Base-by-base conservation (phyloP, 805 yeast genomes). In the Candida sakaeoensis region DNA sequence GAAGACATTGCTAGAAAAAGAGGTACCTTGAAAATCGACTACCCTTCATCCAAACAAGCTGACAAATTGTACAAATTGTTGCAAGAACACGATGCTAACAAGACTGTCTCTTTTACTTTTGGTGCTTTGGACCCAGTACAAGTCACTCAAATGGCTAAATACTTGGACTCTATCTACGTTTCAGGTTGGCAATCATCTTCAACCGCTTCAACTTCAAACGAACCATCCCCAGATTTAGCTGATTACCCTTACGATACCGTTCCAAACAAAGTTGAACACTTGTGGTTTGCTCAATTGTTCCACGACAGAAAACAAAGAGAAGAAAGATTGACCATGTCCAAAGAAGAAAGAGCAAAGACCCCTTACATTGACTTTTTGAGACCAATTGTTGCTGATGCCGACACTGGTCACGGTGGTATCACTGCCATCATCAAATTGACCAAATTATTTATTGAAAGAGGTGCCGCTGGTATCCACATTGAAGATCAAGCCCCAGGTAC, bases 401-500 rank as follows among this genome's bases (percentile, higher is more conserved):
- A 91, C 68, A 93, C 98, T 43, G 99, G 99, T 53, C 98, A 91
- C 64, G 99, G 99, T 68, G 98, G 99, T 61, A 76, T 89, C 54
- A 90, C 98, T 44, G 98, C 98, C 42, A 88, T 88, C 52, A 84
- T 89, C 70, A 91, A 91, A 70, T 79, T 91, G 63, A 89, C 96
- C 56, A 91, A 91, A 73, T 75, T 91, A 80, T 91, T 91, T 61
- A 86, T 91, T 54, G 98, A 91, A 72, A 81, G 95, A 57, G 98
- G 98, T 65, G 99, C 98, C 42, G 97, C 98, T 44, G 98, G 98
- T 60, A 89, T 91, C 56, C 99, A 91, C 64, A 89, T 91, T 61
- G 99, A 91, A 72, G 98, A 91, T 68, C 98, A 91, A 75, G 96
- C 97, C 40, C 96, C 98, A 40, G 96, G 97, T 55, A 91, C 97